Evolutionary conservation across 192 early-diverging fungal genomes (phyloP).

Genomic region (Coemansia sp.): DNA sequence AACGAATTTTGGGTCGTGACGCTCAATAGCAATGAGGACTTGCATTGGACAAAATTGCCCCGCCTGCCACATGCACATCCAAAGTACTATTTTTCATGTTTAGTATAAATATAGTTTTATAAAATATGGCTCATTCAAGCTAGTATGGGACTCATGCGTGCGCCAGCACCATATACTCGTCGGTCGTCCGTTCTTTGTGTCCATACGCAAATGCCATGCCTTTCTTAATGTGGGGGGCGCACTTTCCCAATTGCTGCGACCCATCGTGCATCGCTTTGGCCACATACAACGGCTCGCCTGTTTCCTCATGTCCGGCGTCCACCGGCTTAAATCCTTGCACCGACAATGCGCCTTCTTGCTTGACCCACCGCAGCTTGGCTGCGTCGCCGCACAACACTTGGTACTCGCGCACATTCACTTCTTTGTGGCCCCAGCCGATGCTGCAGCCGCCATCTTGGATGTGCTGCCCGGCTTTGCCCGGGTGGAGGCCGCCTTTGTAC

Average conservation of each 20-base stretch:
- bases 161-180: constrained; percentile 50
- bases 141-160: constrained; percentile 8
- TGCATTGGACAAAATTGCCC: too few species aligned
- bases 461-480: constrained; percentile 54
- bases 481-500: constrained; percentile 56
- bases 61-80: too few species aligned
- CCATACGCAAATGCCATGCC: constrained; percentile 54
- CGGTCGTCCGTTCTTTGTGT: constrained; percentile 46
- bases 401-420: constrained; percentile 51
- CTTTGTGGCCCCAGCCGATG: constrained; percentile 61
- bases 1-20: too few species aligned
- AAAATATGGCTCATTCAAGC: not conserved
- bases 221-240: constrained; percentile 51
- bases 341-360: constrained; percentile 46
- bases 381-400: constrained; percentile 64
- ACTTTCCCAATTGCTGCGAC: constrained; percentile 57
- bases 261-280: constrained; percentile 51
- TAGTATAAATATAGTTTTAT: too few species aligned
- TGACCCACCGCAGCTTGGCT: constrained; percentile 57
- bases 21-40: too few species aligned
- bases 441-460: constrained; percentile 52
- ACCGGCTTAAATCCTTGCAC: constrained; percentile 39
- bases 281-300: constrained; percentile 50
- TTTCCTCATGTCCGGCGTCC: constrained; percentile 46
- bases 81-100: too few species aligned